These are phyloP conservation scores for Kalmanozyma brasiliensis DNA, from an alignment of 1,284 basidiomycete genomes.

Conservation along the genomic window DNA sequence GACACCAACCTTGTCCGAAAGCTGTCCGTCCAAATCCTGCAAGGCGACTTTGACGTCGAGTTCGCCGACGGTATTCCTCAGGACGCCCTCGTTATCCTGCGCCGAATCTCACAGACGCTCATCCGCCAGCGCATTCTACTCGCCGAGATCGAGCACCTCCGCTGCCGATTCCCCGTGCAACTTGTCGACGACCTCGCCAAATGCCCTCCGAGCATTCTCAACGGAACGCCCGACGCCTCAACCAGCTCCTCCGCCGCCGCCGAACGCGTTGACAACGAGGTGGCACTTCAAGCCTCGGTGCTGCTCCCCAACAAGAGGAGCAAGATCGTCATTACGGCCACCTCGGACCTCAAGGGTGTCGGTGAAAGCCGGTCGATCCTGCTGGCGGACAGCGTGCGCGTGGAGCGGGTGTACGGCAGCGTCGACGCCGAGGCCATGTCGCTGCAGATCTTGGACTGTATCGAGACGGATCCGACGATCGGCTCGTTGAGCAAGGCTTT, in stretches of 20 bases:
- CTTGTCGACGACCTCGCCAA: constrained; percentile 27
- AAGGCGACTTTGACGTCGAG: constrained; percentile 42
- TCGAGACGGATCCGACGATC: constrained; percentile 49
- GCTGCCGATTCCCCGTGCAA: constrained; percentile 51
- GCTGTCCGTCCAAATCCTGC: constrained; percentile 38
- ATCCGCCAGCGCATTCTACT: constrained; percentile 42
- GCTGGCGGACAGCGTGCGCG: constrained; percentile 35
- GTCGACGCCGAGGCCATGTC: constrained; percentile 51
- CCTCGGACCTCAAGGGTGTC: constrained; percentile 39
- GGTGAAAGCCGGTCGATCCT: constrained; percentile 42
- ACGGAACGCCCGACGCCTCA: constrained; percentile 26
- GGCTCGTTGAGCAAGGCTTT: constrained; percentile 48
- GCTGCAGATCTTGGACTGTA: constrained; percentile 48
- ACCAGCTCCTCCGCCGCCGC: constrained; percentile 8
- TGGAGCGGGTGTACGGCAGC: constrained; percentile 53
- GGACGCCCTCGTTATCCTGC: constrained; percentile 47
- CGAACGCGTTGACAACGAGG: constrained; percentile 22
- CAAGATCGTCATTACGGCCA: constrained; percentile 51
- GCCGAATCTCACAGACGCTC: constrained; percentile 44
- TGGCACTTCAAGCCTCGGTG: constrained; percentile 45
- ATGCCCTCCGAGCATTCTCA: constrained; percentile 10
- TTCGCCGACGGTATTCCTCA: constrained; percentile 31
- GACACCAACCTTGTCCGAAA: constrained; percentile 42
- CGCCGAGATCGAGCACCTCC: constrained; percentile 52
- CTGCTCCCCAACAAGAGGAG: constrained; percentile 43